phyloP scores from a whole-genome alignment of 176 grass and related monocot species.

The Ampelocalamus luodianensis region DNA sequence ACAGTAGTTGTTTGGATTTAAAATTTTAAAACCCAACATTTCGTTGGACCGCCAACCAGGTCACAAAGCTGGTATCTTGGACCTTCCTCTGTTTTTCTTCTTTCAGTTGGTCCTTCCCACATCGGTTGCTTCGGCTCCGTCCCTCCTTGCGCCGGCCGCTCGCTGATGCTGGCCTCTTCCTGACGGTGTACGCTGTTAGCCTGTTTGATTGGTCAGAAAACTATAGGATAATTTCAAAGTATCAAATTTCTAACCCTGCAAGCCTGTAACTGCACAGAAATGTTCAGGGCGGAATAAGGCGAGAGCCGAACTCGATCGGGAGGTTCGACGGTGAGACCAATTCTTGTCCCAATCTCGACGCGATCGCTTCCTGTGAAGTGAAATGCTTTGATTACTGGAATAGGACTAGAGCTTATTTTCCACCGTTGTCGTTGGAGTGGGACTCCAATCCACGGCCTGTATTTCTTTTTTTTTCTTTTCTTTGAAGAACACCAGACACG shows the following conservation, averaged over 20 bases:
- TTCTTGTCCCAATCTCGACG: neutral
- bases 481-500: neutral
- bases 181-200: neutral
- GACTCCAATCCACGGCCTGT: neutral
- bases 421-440: neutral
- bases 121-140: neutral
- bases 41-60: neutral
- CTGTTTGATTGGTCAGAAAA: neutral
- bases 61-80: neutral
- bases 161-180: too few relatives aligned
- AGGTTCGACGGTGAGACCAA: neutral
- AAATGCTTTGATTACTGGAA: neutral
- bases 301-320: neutral
- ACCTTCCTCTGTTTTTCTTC: neutral
- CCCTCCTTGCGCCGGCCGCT: neutral
- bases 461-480: neutral
- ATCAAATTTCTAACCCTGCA: neutral
- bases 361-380: neutral
- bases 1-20: neutral
- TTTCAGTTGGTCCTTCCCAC: neutral
- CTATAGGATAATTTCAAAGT: neutral
- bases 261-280: neutral
- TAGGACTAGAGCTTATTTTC: neutral
- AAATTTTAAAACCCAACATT: neutral
- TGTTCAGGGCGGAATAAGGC: neutral